A percentile compares a stretch with the other conserved stretches of the same genome.
phyloP scores from a whole-genome alignment of 2,329 filamentous ascomycete genomes.

The Coniochaeta sp. region DNA sequence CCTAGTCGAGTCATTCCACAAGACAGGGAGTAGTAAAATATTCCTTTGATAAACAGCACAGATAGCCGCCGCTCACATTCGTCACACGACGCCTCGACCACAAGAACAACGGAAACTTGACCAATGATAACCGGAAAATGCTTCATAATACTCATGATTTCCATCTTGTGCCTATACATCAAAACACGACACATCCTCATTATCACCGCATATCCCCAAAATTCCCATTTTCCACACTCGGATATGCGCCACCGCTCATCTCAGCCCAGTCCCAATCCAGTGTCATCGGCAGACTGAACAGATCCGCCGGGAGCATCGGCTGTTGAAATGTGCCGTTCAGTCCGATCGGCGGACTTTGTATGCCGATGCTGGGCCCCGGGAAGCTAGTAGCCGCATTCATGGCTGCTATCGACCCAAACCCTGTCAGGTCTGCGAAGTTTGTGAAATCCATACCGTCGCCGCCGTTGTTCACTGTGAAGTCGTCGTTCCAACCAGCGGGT shows the following conservation, averaged over 20 bases:
- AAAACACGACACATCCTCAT: not conserved
- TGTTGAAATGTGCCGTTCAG: constrained; percentile 56
- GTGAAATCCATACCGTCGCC: constrained; percentile 18
- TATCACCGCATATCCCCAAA: constrained; percentile 21
- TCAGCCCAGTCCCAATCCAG: constrained; percentile 81
- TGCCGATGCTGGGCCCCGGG: constrained; percentile 14
- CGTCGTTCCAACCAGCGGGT: constrained; percentile 37
- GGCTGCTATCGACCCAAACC: constrained; percentile 26
- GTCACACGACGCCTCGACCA: not conserved
- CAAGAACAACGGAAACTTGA: not conserved
- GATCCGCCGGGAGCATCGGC: constrained; percentile 82
- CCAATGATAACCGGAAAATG: not conserved
- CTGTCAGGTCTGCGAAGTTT: constrained; percentile 37
- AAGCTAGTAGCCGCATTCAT: constrained; percentile 6
- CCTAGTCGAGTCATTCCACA: not conserved
- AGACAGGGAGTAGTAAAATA: not conserved
- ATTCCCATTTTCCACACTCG: constrained; percentile 55
- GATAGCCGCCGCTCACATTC: not conserved
- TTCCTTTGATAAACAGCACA: not conserved
- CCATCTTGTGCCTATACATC: not conserved
- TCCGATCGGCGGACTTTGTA: constrained; percentile 25
- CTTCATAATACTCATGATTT: not conserved
- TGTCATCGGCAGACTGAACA: constrained; percentile 95
- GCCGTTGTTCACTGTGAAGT: constrained; percentile 28
- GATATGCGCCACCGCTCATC: constrained; percentile 58